Evolutionary conservation across 768 basidiomycete genomes (phyloP), one percentile per base, ranked within the genome.

Genomic region (Pisolithus tinctorius): DNA sequence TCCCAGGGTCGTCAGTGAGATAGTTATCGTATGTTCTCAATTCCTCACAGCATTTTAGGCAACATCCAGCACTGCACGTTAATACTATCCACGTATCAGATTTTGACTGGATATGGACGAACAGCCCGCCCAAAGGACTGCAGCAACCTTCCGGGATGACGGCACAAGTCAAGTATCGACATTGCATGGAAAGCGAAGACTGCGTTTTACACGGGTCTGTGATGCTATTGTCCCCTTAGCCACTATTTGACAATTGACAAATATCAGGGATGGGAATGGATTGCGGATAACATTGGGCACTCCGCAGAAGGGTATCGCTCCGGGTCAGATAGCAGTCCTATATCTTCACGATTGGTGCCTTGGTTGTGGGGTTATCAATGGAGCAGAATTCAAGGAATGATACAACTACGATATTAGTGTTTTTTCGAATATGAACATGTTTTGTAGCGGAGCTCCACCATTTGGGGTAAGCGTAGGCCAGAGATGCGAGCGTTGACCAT

Each of bases 81-180:
- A 62, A 56, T 6, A 56, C 59, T 9, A 57, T 82, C 20, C 60
- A 42, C 1, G 73, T 82, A 3, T 55, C 64, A 0, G 66, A 80
- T 26, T 93, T 88, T 65, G 56, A 69, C 2, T 96, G 92, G 91
- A 88, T 93, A 62, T 90, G 85, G 84, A 67, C 70, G 3, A 77
- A 84, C 54, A 58, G 68, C 0, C 76, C 80, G 1, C 87, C 88
- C 0, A 31, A 59, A 6, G 71, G 58, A 4, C 52, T 86, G 16
- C 66, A 73, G 41, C 55, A 62, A 0, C 57, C 68, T 0, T 57
- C 63, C 11, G 84, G 87, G 10, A 70, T 80, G 48, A 69, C 65
- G 11, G 75, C 77, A 2, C 66, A 65, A 3, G 71, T 83, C 16
- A 83, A 86, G 65, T 77, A 86, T 55, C 77, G 90, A n/a, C 83